Evolutionary conservation across 2,329 filamentous ascomycete species (phyloP), one percentile per base, ranked within the genome.

Genomic region (Xylaria sp.): DNA sequence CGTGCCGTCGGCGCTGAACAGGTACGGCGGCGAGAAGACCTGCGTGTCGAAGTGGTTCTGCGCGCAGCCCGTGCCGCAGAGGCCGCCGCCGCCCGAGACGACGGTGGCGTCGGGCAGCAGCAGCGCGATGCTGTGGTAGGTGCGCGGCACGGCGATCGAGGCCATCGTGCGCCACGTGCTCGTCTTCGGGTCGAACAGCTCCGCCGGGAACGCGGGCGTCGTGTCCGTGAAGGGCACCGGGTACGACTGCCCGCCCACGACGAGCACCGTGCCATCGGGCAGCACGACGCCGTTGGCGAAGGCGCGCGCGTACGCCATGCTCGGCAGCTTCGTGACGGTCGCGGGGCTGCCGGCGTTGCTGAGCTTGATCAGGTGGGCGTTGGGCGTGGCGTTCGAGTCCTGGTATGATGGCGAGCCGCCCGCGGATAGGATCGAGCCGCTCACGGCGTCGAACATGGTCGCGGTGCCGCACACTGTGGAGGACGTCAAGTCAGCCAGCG

Each of bases 21-120:
- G 81, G 70, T 88, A 88, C 0, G 84, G 82, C 2, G 86, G 86
- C 12, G 78, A 80, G 72, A 83, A 88, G 63, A 88, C 83, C 73
- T 88, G 82, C 5, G 76, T 81, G 69, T 88, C 84, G 60, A 80
- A 82, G 73, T 88, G 86, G 67, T 88, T 85, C 31, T 80, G 78
- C 3, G 76, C 66, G 67, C 82, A 84, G 57, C 76, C 78, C 25
- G 72, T 76, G 25, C 80, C 82, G 65, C 84, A 87, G 1, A 87
- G 78, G 2, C 85, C 84, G 12, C 84, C 83, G 13, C 84, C 84
- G n/a, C 81, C 83, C n/a, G 77, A 80, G 63, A 84, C 75, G 1
- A 86, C 83, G 0, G 80, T 82, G 1, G 77, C 84, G 59, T 86
- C 83, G 0, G 80, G 80, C 13, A 86, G 76, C 9, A 86, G 78